A percentile compares a stretch with the other conserved stretches of the same genome.
Evolutionary conservation across 148 eudicot genomes (phyloP).

Genomic region (Amaranthus hypochondriacus): DNA sequence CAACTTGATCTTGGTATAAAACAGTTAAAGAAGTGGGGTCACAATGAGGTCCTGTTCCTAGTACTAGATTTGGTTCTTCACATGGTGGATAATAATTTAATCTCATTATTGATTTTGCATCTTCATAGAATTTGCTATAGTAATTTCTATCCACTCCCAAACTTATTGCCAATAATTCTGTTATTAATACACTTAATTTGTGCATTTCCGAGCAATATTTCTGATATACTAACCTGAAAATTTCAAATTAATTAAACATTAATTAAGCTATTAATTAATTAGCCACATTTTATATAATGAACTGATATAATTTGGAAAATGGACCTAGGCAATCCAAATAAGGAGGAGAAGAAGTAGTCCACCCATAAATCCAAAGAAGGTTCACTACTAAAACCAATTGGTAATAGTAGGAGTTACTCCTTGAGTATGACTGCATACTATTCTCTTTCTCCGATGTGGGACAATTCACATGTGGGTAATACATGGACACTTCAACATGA

Average conservation of each 20-base stretch:
- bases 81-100: slow-evolving; percentile 55
- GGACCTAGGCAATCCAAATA: too few relatives aligned
- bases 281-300: too few relatives aligned
- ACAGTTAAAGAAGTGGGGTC: slow-evolving; percentile 54
- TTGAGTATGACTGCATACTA: too few relatives aligned
- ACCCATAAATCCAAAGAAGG: too few relatives aligned
- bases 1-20: slow-evolving; percentile 48
- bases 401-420: too few relatives aligned
- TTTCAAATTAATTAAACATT: not conserved
- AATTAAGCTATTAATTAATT: too few relatives aligned
- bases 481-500: too few relatives aligned
- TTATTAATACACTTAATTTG: slow-evolving; percentile 17
- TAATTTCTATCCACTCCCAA: slow-evolving; percentile 29
- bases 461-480: too few relatives aligned
- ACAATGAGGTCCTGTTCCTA: slow-evolving; percentile 59
- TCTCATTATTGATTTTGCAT: slow-evolving; percentile 42
- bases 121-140: slow-evolving; percentile 37
- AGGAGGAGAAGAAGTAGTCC: too few relatives aligned
- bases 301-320: too few relatives aligned
- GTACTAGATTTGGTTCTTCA: slow-evolving; percentile 31
- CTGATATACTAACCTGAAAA: slow-evolving; percentile 28
- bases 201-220: slow-evolving; percentile 37
- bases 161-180: slow-evolving; percentile 40
- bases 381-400: too few relatives aligned
- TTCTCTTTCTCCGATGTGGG: too few relatives aligned